phyloP scores from a whole-genome alignment of 148 eudicot genomes.

The Rhododendron henanense region DNA sequence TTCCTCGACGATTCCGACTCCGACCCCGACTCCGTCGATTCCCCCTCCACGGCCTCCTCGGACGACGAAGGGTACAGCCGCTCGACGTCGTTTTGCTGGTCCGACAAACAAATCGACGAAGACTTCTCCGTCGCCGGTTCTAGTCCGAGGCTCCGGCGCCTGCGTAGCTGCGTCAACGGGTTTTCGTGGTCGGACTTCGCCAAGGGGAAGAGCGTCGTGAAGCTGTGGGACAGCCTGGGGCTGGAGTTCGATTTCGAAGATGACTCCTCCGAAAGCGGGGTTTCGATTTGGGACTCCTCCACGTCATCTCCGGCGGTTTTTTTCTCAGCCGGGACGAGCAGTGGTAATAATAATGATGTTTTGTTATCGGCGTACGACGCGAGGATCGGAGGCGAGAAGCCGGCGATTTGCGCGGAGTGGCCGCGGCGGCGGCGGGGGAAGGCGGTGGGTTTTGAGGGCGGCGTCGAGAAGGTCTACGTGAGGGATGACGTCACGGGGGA shows the following conservation, averaged over 20 bases:
- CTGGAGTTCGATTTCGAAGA: constrained; percentile 32
- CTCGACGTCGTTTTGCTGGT: constrained; percentile 9
- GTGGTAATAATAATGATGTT: constrained; percentile 10
- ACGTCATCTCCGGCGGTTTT: constrained; percentile 33
- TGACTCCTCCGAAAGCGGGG: constrained; percentile 16
- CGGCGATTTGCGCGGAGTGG: constrained; percentile 38
- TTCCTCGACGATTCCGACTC: constrained; percentile 31
- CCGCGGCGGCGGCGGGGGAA: constrained; percentile 10
- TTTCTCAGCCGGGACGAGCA: constrained; percentile 17
- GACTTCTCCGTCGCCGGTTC: constrained; percentile 52
- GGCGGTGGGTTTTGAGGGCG: constrained; percentile 28
- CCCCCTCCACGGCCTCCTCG: constrained; percentile 25
- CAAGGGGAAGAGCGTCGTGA: constrained; percentile 58
- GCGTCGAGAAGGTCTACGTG: constrained; percentile 45
- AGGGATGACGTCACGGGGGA: constrained; percentile 39
- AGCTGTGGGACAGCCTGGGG: constrained; percentile 65
- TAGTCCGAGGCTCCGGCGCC: constrained; percentile 23
- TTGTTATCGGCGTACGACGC: constrained; percentile 29
- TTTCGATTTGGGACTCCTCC: constrained; percentile 39
- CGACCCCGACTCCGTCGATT: constrained; percentile 38
- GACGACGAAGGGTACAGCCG: constrained; percentile 28
- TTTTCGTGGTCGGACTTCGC: constrained; percentile 49
- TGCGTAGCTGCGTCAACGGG: background rate
- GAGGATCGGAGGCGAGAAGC: constrained; percentile 30
- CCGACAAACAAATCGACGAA: constrained; percentile 13